phyloP scores from a whole-genome alignment of 2,329 filamentous ascomycete species.

The Parastagonospora nodorum region DNA sequence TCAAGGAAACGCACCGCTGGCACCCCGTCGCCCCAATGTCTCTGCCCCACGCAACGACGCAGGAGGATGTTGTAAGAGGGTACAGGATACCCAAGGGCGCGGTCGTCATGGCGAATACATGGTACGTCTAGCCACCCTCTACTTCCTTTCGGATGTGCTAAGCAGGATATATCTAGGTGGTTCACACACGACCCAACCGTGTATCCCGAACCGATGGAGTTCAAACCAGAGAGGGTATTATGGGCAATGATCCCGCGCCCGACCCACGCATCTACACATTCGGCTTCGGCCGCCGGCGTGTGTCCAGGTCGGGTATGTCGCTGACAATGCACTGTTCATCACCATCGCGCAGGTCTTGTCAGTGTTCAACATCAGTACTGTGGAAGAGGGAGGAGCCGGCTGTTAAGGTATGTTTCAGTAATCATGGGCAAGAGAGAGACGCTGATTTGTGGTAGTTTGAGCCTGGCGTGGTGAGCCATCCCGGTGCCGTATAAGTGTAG shows the following conservation, averaged over 20 bases:
- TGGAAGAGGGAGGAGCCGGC: conserved; percentile 42
- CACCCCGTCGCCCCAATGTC: conserved; percentile 38
- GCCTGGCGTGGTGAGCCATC: conserved; percentile 46
- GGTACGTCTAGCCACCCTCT: conserved; percentile 28
- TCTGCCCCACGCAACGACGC: conserved; percentile 34
- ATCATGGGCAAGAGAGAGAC: too few species aligned
- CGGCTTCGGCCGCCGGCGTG: conserved; percentile 51
- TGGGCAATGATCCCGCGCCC: conserved; percentile 44
- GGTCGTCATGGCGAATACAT: conserved; percentile 45
- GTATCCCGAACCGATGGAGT: conserved; percentile 47
- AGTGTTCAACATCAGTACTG: conserved; percentile 52
- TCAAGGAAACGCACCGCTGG: conserved; percentile 54
- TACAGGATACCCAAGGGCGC: conserved; percentile 51
- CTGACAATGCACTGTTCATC: conserved; percentile 49
- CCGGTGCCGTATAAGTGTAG: conserved; percentile 42
- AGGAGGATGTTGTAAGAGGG: conserved; percentile 45
- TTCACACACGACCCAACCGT: conserved; percentile 48
- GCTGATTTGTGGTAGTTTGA: conserved; percentile 29
- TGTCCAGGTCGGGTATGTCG: conserved; percentile 51
- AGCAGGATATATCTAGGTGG: conserved; percentile 33
- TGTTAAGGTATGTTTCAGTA: conserved; percentile 7
- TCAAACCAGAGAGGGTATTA: conserved; percentile 54
- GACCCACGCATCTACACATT: conserved; percentile 46
- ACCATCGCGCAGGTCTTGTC: conserved; percentile 53
- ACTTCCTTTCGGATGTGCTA: not conserved